phyloP scores from a whole-genome alignment of 2,329 filamentous ascomycete species.

The Penicillium sp. region DNA sequence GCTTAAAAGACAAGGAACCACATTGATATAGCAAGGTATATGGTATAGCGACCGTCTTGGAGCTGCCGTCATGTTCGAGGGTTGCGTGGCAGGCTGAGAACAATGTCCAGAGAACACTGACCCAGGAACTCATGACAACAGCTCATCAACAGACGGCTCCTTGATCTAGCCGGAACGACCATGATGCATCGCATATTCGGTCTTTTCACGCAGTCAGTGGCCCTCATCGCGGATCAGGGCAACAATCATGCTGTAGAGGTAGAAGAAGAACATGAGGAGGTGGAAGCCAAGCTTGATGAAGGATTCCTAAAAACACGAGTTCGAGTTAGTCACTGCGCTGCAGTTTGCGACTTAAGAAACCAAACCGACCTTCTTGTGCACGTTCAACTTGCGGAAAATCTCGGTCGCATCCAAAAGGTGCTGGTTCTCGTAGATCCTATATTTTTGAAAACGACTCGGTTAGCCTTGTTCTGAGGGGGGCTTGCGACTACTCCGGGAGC shows the following conservation, averaged over 20 bases:
- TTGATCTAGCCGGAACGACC: conserved; percentile 25
- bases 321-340: conserved; percentile 9
- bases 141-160: conserved; percentile 3
- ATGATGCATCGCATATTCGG: conserved; percentile 42
- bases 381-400: conserved; percentile 98
- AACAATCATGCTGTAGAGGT: conserved; percentile 98
- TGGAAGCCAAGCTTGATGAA: conserved; percentile 99
- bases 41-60: conserved; percentile 3
- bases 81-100: neutral
- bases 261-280: conserved; percentile 99
- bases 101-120: neutral
- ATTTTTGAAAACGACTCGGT: conserved; percentile 16
- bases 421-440: conserved; percentile 92
- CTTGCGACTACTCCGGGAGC: neutral
- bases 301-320: conserved; percentile 68
- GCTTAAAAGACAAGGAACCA: conserved; percentile 3
- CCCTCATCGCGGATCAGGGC: conserved; percentile 94
- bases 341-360: neutral
- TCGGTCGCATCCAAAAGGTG: conserved; percentile 96
- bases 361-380: conserved; percentile 84
- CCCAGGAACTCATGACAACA: neutral
- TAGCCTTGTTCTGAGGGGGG: conserved; percentile 16
- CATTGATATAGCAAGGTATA: conserved; percentile 12
- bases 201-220: conserved; percentile 58
- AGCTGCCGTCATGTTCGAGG: neutral